These are phyloP conservation scores for Anisodus acutangulus DNA, from an alignment of 257 asterid species.

Conservation along the genomic window DNA sequence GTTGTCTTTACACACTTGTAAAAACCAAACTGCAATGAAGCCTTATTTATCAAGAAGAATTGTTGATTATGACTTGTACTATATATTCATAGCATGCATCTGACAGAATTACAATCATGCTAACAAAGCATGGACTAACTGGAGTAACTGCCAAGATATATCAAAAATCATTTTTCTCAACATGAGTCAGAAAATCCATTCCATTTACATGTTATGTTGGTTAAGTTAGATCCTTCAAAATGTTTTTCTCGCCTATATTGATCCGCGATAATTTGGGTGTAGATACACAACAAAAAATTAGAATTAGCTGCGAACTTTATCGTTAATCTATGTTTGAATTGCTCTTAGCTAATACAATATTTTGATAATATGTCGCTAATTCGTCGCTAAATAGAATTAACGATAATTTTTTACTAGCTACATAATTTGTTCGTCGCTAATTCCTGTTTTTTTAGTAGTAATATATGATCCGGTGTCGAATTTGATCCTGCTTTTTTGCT, in stretches of 20 bases:
- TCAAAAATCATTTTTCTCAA: background rate
- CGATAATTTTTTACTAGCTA: too few species aligned
- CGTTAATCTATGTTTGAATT: too few species aligned
- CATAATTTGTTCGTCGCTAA: too few species aligned
- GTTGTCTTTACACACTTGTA: background rate
- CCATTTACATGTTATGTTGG: background rate
- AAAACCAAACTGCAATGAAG: background rate
- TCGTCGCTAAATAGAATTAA: too few species aligned
- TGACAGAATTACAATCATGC: background rate
- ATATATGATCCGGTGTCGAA: too few species aligned
- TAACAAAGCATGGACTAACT: background rate
- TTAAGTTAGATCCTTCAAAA: background rate
- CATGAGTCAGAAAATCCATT: background rate
- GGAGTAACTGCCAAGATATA: background rate
- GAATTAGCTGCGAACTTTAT: too few species aligned
- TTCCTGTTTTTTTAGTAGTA: too few species aligned
- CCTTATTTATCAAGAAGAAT: background rate
- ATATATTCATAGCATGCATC: slow-evolving; percentile 11
- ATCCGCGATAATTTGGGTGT: too few species aligned
- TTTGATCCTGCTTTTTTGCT: too few species aligned
- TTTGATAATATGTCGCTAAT: too few species aligned
- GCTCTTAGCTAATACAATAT: too few species aligned
- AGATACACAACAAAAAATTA: too few species aligned
- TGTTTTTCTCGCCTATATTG: background rate
- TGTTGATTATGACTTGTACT: background rate